Evolutionary conservation across 176 grass and related monocot species (phyloP).

Genomic region (Panicum miliaceum): DNA sequence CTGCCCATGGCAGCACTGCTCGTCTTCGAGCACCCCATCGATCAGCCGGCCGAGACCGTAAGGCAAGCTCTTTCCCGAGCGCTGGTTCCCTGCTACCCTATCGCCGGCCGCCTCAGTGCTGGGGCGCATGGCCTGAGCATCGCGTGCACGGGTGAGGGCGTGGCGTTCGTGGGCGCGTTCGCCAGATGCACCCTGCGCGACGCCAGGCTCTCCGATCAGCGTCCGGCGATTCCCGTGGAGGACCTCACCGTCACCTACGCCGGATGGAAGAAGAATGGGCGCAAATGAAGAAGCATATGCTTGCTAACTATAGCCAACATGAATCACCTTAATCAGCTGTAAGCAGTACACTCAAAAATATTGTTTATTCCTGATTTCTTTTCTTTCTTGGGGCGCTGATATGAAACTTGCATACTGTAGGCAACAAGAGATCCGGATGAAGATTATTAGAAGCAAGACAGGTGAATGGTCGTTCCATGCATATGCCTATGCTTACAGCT

Average conservation of each 20-base stretch:
- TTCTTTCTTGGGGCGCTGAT: too few relatives aligned
- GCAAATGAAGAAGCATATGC: too few relatives aligned
- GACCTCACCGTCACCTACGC: background rate
- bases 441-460: too few relatives aligned
- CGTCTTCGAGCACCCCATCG: background rate
- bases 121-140: background rate
- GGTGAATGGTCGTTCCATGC: too few relatives aligned
- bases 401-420: too few relatives aligned
- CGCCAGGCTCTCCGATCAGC: background rate
- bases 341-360: too few relatives aligned
- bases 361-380: too few relatives aligned
- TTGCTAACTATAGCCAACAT: too few relatives aligned
- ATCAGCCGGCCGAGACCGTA: background rate
- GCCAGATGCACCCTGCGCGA: background rate
- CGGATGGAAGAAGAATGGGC: too few relatives aligned
- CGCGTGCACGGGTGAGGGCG: background rate
- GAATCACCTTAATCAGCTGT: too few relatives aligned
- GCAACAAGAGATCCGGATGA: too few relatives aligned
- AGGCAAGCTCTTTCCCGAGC: background rate
- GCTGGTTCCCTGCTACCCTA: background rate
- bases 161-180: background rate
- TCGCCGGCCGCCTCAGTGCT: background rate
- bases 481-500: too few relatives aligned
- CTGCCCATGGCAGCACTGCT: background rate
- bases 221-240: background rate